These are phyloP conservation scores for Cucumis variabilis DNA, from an alignment of 331 rosid genomes.

Conservation along the genomic window DNA sequence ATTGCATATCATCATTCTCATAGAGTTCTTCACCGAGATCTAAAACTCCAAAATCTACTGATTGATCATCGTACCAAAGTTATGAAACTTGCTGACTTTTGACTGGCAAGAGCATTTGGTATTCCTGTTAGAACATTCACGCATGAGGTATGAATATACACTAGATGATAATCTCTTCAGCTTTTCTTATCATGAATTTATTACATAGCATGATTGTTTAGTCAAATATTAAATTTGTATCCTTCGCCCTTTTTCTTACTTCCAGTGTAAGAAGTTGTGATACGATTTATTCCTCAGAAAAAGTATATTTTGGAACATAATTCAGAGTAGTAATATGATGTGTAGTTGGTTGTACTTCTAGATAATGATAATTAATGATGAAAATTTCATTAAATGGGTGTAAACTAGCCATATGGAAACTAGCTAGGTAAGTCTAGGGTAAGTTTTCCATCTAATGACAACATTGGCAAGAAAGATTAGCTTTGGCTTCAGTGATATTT, in stretches of 20 bases:
- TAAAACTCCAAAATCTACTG: constrained; percentile 95
- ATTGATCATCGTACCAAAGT: constrained; percentile 88
- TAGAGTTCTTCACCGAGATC: constrained; percentile 98
- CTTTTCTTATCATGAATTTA: neutral
- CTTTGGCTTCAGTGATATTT: neutral
- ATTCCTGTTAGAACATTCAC: constrained; percentile 97
- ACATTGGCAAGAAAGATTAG: neutral
- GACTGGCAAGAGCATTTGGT: constrained; percentile 98
- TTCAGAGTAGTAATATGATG: constrained; percentile 4
- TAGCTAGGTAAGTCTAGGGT: constrained; percentile 19
- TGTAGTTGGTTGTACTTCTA: constrained; percentile 24
- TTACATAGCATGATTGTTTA: neutral
- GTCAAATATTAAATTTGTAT: neutral
- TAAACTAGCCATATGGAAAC: constrained; percentile 13
- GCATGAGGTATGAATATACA: constrained; percentile 67
- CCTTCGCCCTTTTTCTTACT: neutral
- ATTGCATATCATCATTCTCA: constrained; percentile 98
- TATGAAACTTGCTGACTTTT: constrained; percentile 97
- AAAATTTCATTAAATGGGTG: constrained; percentile 24
- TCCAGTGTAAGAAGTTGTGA: neutral
- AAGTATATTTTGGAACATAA: constrained; percentile 1
- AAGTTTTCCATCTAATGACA: constrained; percentile 12
- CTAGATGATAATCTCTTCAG: constrained; percentile 8
- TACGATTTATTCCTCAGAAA: neutral
- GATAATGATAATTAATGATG: constrained; percentile 23